Evolutionary conservation across 2,329 filamentous ascomycete genomes (phyloP), one percentile per base, ranked within the genome.

Genomic region (Penicillium sp.): DNA sequence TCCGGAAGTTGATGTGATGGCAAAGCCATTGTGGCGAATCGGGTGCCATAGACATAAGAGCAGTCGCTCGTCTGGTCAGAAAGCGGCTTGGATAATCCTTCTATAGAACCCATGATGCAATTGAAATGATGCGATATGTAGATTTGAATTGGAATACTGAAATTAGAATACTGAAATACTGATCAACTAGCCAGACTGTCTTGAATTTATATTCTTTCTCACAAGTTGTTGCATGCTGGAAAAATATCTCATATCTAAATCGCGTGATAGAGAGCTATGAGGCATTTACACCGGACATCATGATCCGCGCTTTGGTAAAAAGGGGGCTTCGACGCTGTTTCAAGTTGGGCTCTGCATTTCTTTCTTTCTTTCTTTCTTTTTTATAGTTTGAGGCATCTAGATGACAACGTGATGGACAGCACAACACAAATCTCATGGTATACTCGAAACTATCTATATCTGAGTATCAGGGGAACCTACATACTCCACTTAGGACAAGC

Each of bases 1-100:
- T 96, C 91, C 2, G 92, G 58, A 25, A 60, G 38, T 15, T 8
- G 27, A n/a, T 55, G 35, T 4, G 53, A 43, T 31, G 59, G 59
- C 53, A 60, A 43, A 31, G 51, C 15, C 21, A 41, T 39, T 7
- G 57, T 47, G 6, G 57, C 59, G 19, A 60, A 61, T 31, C 42
- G 19, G 12, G 57, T 57, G 27, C 59, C 59, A 33, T 61, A 61
- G 17, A 61, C 47, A 10, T 57, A 53, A 13, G 53, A 41, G 35
- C 53, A 53, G 47, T 49, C 31, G 19, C 27, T 51, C 7, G 53
- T 38, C 42, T 49, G 21, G 10, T 12, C 27, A 25, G 33, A 25
- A 36, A 53, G 41, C 10, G 41, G 21, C 9, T 25, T 19, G 35
- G 43, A 15, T 38, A 49, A 17, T 25, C 33, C 33, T 17, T 48